These are phyloP conservation scores for Syncephalastrum sp. DNA, from an alignment of 371 early-diverging fungal genomes.

Conservation along the genomic window DNA sequence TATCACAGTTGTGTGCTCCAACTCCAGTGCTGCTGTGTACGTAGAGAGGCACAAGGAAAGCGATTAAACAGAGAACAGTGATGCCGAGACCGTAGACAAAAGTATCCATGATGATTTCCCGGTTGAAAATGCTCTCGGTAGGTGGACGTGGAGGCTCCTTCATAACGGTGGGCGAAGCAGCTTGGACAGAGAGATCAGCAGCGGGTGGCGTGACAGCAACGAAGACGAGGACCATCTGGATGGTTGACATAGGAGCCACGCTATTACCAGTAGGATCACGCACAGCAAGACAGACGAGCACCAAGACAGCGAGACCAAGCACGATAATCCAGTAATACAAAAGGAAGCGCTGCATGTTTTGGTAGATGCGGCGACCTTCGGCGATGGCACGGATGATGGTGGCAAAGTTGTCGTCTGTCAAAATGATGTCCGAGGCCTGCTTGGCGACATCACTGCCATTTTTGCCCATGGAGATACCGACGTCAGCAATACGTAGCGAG, in stretches of 20 bases:
- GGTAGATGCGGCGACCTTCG: constrained; percentile 83
- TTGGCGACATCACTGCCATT: constrained; percentile 88
- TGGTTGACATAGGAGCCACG: constrained; percentile 46
- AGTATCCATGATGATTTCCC: constrained; percentile 24
- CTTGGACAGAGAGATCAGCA: constrained; percentile 74
- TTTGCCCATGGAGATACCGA: constrained; percentile 89
- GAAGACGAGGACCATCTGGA: constrained; percentile 31
- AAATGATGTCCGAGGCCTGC: constrained; percentile 83
- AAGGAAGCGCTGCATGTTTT: constrained; percentile 90
- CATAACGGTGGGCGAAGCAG: constrained; percentile 76
- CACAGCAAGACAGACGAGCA: constrained; percentile 64
- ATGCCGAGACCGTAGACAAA: constrained; percentile 38
- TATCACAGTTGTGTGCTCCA: constrained; percentile 57
- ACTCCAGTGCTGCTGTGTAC: constrained; percentile 45
- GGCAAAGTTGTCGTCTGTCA: constrained; percentile 82
- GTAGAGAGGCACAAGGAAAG: constrained; percentile 58
- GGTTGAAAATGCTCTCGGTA: constrained; percentile 57
- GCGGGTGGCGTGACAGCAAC: constrained; percentile 67
- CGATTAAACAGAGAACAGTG: constrained; percentile 52
- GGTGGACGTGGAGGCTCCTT: constrained; percentile 72
- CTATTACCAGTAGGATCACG: constrained; percentile 77
- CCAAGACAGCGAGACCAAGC: constrained; percentile 38
- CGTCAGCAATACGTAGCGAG: constrained; percentile 84
- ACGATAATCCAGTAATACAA: constrained; percentile 67
- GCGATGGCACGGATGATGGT: constrained; percentile 78